Base-by-base conservation (phyloP, 2,329 filamentous ascomycete genomes). In the Ramularia collo-cygni region DNA sequence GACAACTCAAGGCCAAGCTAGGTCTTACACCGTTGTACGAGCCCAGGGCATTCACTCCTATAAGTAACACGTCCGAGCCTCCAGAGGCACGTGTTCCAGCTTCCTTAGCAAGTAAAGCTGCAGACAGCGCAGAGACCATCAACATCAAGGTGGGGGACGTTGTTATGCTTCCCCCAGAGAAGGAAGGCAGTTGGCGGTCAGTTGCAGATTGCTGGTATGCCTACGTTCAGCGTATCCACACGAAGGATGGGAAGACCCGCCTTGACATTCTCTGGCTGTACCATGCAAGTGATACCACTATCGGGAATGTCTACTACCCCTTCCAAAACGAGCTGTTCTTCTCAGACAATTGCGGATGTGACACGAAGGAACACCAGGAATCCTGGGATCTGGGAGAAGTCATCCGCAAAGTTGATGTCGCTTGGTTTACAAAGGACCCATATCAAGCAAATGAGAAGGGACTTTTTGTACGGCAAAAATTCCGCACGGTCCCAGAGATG, bases 211-310 rank as follows among this genome's bases (percentile, higher is more conserved):
- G 35, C 1, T 89, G 84, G 82, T 81, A 83, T 53, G 82, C 77
- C 0, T 77, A 83, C 18, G 79, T 92, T 0, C 81, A 85, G 41
- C 62, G 61, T 2, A 63, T 82, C 0, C 64, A 71, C 7, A 37
- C 58, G 1, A 53, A 55, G 2, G 48, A 57, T 3, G 50, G 56
- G 8, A 67, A 69, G 0, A 48, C 30, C 46, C 12, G 61, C 58
- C 76, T 88, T 8, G 72, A 81, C 39, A 74, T 88, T 0, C 69
- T 83, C 1, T 92, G 85, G 85, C 66, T 92, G 0, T 90, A 89
- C 50, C 69, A 75, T 2, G 75, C 85, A 0, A 66, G 69, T 0
- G 81, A 92, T 38, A 92, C 86, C 0, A 74, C 81, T 0, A 84
- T 87, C 30, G 75, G 71, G 0, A 64, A 73, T 4, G 79, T 81